Percentiles rank a stretch among this genome's conserved stretches.
Conservation (phyloP, 306 rosid species). For the Cucurbita moschata region DNA sequence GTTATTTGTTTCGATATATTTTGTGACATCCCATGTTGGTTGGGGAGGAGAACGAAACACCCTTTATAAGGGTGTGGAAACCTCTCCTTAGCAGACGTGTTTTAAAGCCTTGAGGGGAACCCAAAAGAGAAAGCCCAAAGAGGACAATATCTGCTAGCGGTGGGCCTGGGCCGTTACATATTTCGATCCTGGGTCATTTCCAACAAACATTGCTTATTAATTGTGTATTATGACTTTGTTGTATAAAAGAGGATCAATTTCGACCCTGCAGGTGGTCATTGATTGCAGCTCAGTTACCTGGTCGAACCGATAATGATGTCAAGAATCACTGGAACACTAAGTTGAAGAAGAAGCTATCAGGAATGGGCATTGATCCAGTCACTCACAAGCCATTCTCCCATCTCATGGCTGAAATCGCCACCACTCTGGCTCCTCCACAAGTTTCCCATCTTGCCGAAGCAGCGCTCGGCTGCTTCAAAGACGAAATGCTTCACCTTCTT, state of each 20-base stretch:
- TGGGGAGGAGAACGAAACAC: too few species aligned
- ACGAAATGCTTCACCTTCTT: constrained; percentile 71
- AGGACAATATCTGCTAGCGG: too few species aligned
- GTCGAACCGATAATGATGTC: constrained; percentile 79
- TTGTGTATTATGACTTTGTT: neutral
- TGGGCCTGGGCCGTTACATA: too few species aligned
- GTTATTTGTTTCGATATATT: too few species aligned
- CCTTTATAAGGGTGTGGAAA: too few species aligned
- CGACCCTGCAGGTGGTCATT: constrained; percentile 50
- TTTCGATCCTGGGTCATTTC: too few species aligned
- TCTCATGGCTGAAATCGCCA: constrained; percentile 84
- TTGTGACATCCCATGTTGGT: too few species aligned
- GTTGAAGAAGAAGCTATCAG: constrained; percentile 59
- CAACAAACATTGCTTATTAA: neutral
- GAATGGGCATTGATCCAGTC: constrained; percentile 72
- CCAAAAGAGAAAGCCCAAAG: too few species aligned
- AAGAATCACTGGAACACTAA: constrained; percentile 79
- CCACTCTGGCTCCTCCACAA: constrained; percentile 66
- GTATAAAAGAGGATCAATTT: neutral
- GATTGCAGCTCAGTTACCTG: constrained; percentile 60
- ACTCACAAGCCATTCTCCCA: constrained; percentile 79
- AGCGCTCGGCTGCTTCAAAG: constrained; percentile 84
- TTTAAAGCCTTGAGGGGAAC: too few species aligned
- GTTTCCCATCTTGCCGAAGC: constrained; percentile 75
- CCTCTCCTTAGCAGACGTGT: too few species aligned